Percentiles rank a stretch among this genome's conserved stretches.
Conservation (phyloP, 2,329 filamentous ascomycete genomes). For the Boeremia lycopersici region DNA sequence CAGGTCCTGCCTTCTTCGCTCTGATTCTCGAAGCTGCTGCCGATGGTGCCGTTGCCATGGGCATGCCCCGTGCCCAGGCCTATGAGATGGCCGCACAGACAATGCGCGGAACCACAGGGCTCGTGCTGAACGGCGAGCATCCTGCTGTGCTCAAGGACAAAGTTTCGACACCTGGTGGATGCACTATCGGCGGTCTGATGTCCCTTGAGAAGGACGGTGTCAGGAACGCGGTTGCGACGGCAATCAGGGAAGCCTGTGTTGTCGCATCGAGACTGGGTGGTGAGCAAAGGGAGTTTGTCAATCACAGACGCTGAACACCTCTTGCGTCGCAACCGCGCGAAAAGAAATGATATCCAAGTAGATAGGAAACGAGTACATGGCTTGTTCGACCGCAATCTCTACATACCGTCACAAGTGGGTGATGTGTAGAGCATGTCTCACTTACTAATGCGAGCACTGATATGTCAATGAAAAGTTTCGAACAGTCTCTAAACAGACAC, state of each 20-base stretch:
- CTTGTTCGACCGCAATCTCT: too few species aligned
- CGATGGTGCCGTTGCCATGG: conserved; percentile 80
- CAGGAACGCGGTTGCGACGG: conserved; percentile 69
- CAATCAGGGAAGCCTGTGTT: conserved; percentile 72
- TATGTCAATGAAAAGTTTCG: too few species aligned
- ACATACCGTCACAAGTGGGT: neutral
- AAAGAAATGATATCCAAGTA: neutral
- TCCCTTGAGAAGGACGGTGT: conserved; percentile 76
- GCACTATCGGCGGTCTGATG: conserved; percentile 75
- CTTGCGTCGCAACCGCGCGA: neutral
- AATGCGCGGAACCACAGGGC: conserved; percentile 73
- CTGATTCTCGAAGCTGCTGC: conserved; percentile 76
- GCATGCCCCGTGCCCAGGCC: conserved; percentile 73
- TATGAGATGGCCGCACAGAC: conserved; percentile 79
- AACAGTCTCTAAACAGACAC: neutral
- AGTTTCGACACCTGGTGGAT: conserved; percentile 78
- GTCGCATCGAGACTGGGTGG: conserved; percentile 69
- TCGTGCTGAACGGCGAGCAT: conserved; percentile 75
- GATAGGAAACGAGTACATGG: neutral
- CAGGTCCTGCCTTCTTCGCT: conserved; percentile 76
- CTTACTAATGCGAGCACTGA: too few species aligned
- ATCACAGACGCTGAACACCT: conserved; percentile 47
- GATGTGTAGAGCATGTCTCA: neutral
- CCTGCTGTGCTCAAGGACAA: conserved; percentile 76
- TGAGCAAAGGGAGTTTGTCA: conserved; percentile 56